Evolutionary conservation across 108 stramenopile species (phyloP).

Genomic region (Asterionellopsis glacialis): DNA sequence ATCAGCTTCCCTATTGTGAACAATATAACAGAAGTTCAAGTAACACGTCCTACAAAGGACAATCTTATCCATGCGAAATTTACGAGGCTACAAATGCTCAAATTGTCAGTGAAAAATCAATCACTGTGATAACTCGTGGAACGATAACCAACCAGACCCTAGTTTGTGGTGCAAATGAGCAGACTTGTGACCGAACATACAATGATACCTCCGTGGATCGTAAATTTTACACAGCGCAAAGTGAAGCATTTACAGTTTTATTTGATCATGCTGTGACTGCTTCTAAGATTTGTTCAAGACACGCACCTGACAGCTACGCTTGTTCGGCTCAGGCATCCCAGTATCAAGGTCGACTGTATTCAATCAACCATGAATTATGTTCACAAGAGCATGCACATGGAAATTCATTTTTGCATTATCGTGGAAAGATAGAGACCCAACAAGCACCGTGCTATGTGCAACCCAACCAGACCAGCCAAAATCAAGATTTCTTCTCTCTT

Average conservation of each 20-base stretch:
- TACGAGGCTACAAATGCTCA: conserved; percentile 23
- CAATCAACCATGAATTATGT: conserved; percentile 8
- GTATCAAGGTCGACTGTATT: conserved; percentile 9
- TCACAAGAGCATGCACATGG: conserved; percentile 1
- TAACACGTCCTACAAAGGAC: conserved; percentile 6
- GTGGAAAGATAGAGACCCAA: not conserved
- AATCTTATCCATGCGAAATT: conserved; percentile 20
- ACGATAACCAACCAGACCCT: conserved; percentile 9
- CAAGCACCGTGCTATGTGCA: conserved; percentile 30
- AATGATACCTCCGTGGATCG: conserved; percentile 1
- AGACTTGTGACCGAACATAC: conserved; percentile 11
- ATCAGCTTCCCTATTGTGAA: conserved; percentile 17
- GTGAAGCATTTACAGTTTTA: conserved; percentile 18
- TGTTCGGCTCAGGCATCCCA: conserved; percentile 11
- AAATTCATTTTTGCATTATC: not conserved
- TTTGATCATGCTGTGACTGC: conserved; percentile 22
- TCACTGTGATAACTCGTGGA: conserved; percentile 15
- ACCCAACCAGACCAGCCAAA: conserved; percentile 16
- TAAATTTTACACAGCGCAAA: conserved; percentile 19
- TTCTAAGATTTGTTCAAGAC: conserved; percentile 10
- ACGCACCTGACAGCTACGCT: conserved; percentile 10
- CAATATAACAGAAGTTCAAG: not conserved
- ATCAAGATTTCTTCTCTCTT: conserved; percentile 31
- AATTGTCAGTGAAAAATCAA: conserved; percentile 14
- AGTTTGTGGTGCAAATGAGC: conserved; percentile 3